Conservation (phyloP, 352 stramenopile genomes). For the Sclerospora graminicola region DNA sequence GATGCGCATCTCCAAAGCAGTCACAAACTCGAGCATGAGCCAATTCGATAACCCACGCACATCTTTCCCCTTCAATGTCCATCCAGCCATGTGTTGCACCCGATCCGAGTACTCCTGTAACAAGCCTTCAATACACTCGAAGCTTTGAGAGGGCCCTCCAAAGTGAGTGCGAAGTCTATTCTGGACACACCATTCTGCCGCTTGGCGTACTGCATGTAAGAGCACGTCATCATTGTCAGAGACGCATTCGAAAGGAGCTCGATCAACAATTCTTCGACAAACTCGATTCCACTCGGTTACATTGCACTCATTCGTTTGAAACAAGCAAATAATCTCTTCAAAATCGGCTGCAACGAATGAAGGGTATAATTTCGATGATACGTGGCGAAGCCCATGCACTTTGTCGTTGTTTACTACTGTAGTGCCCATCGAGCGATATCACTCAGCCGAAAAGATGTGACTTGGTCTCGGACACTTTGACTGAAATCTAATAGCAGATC, state of each 20-base stretch:
- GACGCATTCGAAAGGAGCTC: neutral
- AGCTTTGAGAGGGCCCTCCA: constrained; percentile 60
- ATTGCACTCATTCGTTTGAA: constrained; percentile 19
- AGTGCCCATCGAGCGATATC: constrained; percentile 13
- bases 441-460: constrained; percentile 6
- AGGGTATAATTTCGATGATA: constrained; percentile 8
- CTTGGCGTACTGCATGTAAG: constrained; percentile 29
- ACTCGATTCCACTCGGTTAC: constrained; percentile 28
- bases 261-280: constrained; percentile 15
- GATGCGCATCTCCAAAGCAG: constrained; percentile 38
- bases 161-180: constrained; percentile 68
- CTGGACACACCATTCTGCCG: constrained; percentile 58
- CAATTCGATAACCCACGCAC: constrained; percentile 18
- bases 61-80: neutral
- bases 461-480: constrained; percentile 1
- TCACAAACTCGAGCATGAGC: constrained; percentile 48
- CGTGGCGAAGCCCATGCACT: neutral
- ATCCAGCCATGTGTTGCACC: constrained; percentile 1
- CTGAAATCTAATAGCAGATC: constrained; percentile 18
- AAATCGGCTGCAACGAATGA: constrained; percentile 39
- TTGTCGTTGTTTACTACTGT: constrained; percentile 7
- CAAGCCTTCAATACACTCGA: constrained; percentile 64
- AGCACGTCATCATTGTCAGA: constrained; percentile 18
- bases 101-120: constrained; percentile 29
- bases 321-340: constrained; percentile 27